These are phyloP conservation scores for Neoboletus subvelutipes DNA, from an alignment of 768 basidiomycete genomes.

Conservation along the genomic window DNA sequence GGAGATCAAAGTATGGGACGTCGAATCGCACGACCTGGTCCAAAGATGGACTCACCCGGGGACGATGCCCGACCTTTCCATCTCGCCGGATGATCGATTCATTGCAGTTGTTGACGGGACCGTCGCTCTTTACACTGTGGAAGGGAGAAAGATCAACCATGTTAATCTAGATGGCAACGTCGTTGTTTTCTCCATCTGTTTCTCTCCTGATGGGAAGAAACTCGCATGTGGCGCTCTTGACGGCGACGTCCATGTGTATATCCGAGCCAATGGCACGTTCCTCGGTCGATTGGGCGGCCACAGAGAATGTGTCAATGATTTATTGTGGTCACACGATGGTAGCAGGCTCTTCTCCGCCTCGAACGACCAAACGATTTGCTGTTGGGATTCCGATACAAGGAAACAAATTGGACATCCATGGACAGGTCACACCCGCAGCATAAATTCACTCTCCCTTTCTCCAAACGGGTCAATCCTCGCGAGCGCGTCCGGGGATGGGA, in stretches of 20 bases:
- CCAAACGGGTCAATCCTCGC: constrained; percentile 1
- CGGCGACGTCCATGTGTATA: not conserved
- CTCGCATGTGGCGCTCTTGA: not conserved
- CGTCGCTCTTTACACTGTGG: not conserved
- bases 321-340: constrained; percentile 8
- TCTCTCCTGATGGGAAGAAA: not conserved
- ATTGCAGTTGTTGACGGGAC: not conserved
- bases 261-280: not conserved
- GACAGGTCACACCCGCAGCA: constrained; percentile 11
- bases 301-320: too few species aligned
- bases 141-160: not conserved
- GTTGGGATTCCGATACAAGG: constrained; percentile 7
- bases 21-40: not conserved
- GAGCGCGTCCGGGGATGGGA: constrained; percentile 1
- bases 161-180: too few species aligned
- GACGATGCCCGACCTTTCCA: too few species aligned
- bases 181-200: not conserved
- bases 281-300: too few species aligned
- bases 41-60: not conserved
- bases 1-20: not conserved
- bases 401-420: constrained; percentile 7
- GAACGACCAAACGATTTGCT: not conserved
- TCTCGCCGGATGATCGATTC: not conserved
- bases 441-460: not conserved
- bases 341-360: not conserved